phyloP scores from a whole-genome alignment of 169 alveolate genomes.

The Cryptosporidium parvum region DNA sequence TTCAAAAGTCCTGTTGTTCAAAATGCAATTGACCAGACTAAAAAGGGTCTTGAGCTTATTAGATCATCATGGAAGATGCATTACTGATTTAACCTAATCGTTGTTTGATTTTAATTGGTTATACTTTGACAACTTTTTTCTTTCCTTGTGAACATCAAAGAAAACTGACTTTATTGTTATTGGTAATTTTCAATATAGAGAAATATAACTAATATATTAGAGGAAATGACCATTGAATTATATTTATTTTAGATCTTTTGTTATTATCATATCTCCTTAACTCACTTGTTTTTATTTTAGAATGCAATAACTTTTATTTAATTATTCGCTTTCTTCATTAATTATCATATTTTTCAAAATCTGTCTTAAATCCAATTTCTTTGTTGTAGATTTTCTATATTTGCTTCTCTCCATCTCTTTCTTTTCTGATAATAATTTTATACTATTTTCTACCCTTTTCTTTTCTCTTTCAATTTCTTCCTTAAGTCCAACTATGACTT shows the following conservation, averaged over 20 bases:
- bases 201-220: neutral
- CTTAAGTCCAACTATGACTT: neutral
- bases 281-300: neutral
- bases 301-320: neutral
- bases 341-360: slow-evolving; percentile 34
- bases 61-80: slow-evolving; percentile 66
- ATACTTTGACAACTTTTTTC: no score
- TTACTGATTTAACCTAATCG: slow-evolving; percentile 1
- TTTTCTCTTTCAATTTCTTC: slow-evolving; percentile 28
- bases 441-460: neutral
- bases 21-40: slow-evolving; percentile 62
- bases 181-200: neutral
- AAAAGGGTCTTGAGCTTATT: slow-evolving; percentile 26
- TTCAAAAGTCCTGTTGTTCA: slow-evolving; percentile 59
- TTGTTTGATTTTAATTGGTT: neutral
- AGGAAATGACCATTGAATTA: neutral
- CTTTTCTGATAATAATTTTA: slow-evolving; percentile 5
- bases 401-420: slow-evolving; percentile 45
- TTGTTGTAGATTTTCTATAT: slow-evolving; percentile 15
- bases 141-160: no score
- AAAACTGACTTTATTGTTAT: neutral
- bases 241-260: neutral
- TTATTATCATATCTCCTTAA: neutral
- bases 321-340: slow-evolving; percentile 36
- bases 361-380: slow-evolving; percentile 22